These are phyloP conservation scores for Dioscorea dumetorum DNA, from an alignment of 106 monocot genomes.

Conservation along the genomic window DNA sequence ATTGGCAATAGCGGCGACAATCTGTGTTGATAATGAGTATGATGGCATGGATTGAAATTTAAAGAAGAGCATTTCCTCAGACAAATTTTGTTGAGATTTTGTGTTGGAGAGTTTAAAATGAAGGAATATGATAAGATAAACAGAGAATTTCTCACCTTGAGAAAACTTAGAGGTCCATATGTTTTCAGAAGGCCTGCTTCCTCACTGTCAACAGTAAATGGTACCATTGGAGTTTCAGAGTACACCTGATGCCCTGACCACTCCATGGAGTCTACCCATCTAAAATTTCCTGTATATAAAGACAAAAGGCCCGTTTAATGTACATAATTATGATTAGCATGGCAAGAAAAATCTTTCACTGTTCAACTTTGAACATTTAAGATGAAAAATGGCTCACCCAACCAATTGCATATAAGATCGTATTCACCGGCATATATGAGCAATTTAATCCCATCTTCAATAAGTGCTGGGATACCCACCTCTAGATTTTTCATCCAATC, in stretches of 20 bases:
- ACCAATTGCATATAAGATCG: conserved; percentile 47
- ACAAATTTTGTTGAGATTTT: too few species aligned
- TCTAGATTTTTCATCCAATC: conserved; percentile 57
- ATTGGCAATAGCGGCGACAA: too few species aligned
- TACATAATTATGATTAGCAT: background rate
- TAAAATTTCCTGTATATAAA: conserved; percentile 31
- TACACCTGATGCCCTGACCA: conserved; percentile 39
- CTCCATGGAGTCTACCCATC: conserved; percentile 47
- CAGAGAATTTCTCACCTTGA: conserved; percentile 17
- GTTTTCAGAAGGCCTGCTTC: conserved; percentile 28
- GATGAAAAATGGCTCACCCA: conserved; percentile 18
- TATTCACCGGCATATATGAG: conserved; percentile 46
- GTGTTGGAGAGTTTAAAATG: background rate
- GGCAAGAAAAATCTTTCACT: background rate
- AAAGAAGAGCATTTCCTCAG: too few species aligned
- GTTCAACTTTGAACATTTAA: background rate
- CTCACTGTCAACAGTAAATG: conserved; percentile 28
- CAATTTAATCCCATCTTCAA: conserved; percentile 38
- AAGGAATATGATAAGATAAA: background rate
- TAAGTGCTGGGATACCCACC: conserved; percentile 37
- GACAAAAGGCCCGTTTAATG: conserved; percentile 1
- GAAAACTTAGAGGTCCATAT: conserved; percentile 31
- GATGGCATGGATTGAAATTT: too few species aligned
- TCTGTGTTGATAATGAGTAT: too few species aligned
- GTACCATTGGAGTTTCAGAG: conserved; percentile 20